Percentiles rank a stretch among this genome's conserved stretches.
Conservation (phyloP, 1,139 yeast species). For the Pneumocystis jirovecii region DNA sequence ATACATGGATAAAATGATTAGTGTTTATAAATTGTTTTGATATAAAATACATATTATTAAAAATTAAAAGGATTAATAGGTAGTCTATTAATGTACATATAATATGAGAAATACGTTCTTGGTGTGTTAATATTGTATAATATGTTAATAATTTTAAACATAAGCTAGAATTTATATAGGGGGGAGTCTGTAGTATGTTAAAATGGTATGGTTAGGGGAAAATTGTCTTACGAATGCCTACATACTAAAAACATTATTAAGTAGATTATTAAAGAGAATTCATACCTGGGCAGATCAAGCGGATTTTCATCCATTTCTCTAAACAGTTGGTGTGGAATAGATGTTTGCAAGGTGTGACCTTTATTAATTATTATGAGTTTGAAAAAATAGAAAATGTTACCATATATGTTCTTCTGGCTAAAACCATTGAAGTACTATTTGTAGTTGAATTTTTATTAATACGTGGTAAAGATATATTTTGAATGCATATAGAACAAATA, state of each 20-base stretch:
- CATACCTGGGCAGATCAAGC: conserved; percentile 3
- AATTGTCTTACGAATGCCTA: background rate
- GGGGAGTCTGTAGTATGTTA: conserved; percentile 1
- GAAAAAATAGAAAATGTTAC: background rate
- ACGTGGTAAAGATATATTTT: conserved; percentile 1
- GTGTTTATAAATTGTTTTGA: background rate
- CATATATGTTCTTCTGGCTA: conserved; percentile 3
- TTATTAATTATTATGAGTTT: background rate
- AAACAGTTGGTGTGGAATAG: conserved; percentile 3
- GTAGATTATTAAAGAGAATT: background rate
- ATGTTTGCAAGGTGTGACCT: conserved; percentile 7
- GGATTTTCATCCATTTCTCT: conserved; percentile 3
- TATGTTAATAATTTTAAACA: background rate
- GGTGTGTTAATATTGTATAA: background rate
- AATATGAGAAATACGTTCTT: conserved; percentile 2
- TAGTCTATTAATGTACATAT: background rate
- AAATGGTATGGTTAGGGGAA: background rate
- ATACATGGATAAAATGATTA: background rate
- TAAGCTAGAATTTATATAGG: conserved; percentile 1
- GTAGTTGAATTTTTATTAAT: conserved; percentile 2
- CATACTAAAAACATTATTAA: background rate
- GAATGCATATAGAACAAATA: conserved; percentile 7
- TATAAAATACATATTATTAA: background rate
- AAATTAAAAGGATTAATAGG: background rate
- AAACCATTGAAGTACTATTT: background rate